A percentile compares a stretch with the other conserved stretches of the same genome.
These are phyloP conservation scores for Mycotypha africana DNA, from an alignment of 371 early-diverging fungal species.

Conservation along the genomic window DNA sequence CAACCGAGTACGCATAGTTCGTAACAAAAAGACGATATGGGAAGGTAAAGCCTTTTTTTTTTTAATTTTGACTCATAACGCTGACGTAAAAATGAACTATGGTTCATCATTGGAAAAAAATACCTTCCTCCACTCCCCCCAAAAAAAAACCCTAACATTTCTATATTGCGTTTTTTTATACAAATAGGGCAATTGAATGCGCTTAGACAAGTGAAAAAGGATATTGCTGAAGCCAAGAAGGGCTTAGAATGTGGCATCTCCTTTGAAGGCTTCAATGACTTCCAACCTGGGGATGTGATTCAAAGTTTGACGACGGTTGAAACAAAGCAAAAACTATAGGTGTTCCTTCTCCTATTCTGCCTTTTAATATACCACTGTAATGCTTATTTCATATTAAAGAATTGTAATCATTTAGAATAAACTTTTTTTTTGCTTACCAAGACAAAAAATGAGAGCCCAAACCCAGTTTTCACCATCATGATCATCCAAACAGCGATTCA, in stretches of 20 bases:
- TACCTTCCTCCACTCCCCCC: no score
- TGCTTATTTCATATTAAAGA: no score
- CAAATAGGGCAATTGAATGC: conserved; percentile 48
- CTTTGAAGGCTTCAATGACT: conserved; percentile 73
- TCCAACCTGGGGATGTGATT: conserved; percentile 79
- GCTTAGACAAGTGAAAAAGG: conserved; percentile 82
- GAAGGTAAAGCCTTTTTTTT: no score
- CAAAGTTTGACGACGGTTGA: conserved; percentile 60
- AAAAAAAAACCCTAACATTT: not conserved
- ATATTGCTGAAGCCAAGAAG: conserved; percentile 81
- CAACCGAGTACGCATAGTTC: conserved; percentile 61
- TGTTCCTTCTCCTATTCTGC: no score
- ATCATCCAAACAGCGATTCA: no score
- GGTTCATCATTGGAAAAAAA: no score
- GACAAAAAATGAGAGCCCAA: no score
- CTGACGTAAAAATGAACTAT: not conserved
- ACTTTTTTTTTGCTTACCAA: no score
- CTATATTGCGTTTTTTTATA: not conserved
- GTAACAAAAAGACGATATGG: conserved; percentile 62
- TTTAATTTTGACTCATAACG: no score
- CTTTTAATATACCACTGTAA: no score
- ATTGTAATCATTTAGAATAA: no score
- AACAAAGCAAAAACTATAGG: conserved; percentile 40
- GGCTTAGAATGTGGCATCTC: conserved; percentile 92
- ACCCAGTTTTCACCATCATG: no score